Percentiles rank a stretch among this genome's conserved stretches.
Evolutionary conservation across 2,329 filamentous ascomycete species (phyloP).

Genomic region (Fusarium sp.): DNA sequence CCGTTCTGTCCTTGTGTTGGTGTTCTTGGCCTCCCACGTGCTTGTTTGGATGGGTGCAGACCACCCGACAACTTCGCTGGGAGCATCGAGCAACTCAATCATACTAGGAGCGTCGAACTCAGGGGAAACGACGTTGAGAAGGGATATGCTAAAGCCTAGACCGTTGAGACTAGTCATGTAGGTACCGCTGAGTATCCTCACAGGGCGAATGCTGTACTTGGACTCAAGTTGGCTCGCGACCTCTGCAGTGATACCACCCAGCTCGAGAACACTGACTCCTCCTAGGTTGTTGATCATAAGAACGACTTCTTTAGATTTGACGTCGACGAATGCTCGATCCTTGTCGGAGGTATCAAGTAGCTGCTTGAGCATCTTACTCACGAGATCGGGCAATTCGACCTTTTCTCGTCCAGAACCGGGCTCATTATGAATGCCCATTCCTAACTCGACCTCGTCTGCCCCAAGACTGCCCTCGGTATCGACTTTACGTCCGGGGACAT

Average conservation of each 20-base stretch:
- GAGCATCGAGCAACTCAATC: slow-evolving; percentile 77
- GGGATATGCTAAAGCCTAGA: slow-evolving; percentile 78
- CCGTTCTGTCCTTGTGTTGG: slow-evolving; percentile 59
- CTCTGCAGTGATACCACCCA: slow-evolving; percentile 78
- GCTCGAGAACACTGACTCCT: slow-evolving; percentile 77
- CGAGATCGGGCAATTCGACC: slow-evolving; percentile 66
- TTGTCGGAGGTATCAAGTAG: slow-evolving; percentile 74
- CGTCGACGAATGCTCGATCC: slow-evolving; percentile 76
- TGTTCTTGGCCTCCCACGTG: slow-evolving; percentile 72
- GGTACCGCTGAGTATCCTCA: slow-evolving; percentile 75
- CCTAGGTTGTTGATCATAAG: slow-evolving; percentile 82
- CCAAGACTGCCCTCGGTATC: slow-evolving; percentile 70
- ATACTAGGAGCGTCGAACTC: slow-evolving; percentile 71
- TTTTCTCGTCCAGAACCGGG: slow-evolving; percentile 66
- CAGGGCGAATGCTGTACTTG: slow-evolving; percentile 70
- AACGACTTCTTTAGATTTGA: slow-evolving; percentile 74
- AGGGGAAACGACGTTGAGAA: slow-evolving; percentile 73
- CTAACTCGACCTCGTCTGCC: slow-evolving; percentile 70
- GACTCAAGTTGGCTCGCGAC: slow-evolving; percentile 72
- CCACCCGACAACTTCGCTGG: slow-evolving; percentile 79
- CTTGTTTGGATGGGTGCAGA: slow-evolving; percentile 70
- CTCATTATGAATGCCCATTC: slow-evolving; percentile 85
- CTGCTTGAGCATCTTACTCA: slow-evolving; percentile 76
- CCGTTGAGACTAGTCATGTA: slow-evolving; percentile 86
- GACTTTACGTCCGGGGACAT: slow-evolving; percentile 81